These are phyloP conservation scores for Eucalyptus microcorys DNA, from an alignment of 345 rosid genomes.

Conservation along the genomic window DNA sequence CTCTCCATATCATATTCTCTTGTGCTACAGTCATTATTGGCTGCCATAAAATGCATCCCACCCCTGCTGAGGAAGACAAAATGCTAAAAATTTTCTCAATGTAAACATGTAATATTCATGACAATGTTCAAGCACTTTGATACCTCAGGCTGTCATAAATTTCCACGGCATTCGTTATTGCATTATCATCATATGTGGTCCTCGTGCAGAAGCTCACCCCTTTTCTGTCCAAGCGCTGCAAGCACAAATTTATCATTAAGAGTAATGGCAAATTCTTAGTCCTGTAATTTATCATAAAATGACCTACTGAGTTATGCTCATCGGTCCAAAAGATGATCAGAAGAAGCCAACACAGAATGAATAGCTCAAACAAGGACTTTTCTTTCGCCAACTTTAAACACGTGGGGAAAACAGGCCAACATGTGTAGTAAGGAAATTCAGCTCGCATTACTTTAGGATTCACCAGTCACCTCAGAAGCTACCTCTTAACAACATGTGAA, in stretches of 20 bases:
- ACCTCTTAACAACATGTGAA: neutral
- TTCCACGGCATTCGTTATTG: constrained; percentile 49
- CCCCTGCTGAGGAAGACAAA: constrained; percentile 25
- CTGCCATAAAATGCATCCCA: constrained; percentile 36
- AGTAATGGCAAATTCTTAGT: neutral
- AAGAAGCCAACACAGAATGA: neutral
- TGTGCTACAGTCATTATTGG: constrained; percentile 39
- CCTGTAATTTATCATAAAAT: neutral
- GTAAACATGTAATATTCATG: neutral
- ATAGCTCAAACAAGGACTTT: neutral
- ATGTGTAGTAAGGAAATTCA: neutral
- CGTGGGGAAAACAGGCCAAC: neutral
- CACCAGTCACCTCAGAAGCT: neutral
- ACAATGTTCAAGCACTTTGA: neutral
- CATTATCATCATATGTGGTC: constrained; percentile 45
- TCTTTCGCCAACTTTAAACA: neutral
- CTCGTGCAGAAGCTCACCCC: constrained; percentile 55
- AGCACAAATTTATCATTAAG: neutral
- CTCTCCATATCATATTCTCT: constrained; percentile 45
- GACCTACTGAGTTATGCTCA: neutral
- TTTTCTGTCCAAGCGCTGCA: constrained; percentile 31
- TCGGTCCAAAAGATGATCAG: neutral
- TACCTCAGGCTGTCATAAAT: constrained; percentile 49
- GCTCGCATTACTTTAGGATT: neutral
- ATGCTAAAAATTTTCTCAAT: neutral